These are phyloP conservation scores for Scheffersomyces quercinus DNA, from an alignment of 1,139 yeast genomes.

Conservation along the genomic window DNA sequence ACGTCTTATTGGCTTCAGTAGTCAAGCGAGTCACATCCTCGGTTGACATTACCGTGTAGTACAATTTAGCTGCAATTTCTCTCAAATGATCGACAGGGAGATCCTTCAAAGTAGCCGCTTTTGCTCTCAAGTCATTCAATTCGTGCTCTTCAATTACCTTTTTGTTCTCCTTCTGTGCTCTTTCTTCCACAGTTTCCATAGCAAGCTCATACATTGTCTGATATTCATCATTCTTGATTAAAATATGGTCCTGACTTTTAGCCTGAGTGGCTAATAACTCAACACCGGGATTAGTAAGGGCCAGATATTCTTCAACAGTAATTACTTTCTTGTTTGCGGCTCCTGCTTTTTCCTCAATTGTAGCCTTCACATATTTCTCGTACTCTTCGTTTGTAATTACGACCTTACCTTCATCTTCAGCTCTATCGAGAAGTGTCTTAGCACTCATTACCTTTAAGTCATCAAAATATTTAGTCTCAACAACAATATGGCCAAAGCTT, in stretches of 20 bases:
- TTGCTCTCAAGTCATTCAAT: constrained; percentile 8
- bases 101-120: constrained; percentile 3
- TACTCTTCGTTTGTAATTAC: constrained; percentile 19
- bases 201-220: constrained; percentile 8
- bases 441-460: constrained; percentile 4
- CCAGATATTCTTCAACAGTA: constrained; percentile 6
- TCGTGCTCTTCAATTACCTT: constrained; percentile 18
- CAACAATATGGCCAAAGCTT: constrained; percentile 11
- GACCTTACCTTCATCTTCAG: constrained; percentile 17
- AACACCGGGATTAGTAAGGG: constrained; percentile 5
- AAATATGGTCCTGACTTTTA: constrained; percentile 1
- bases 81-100: neutral
- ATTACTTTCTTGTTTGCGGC: constrained; percentile 12
- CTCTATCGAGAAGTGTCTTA: constrained; percentile 19
- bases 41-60: neutral
- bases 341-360: constrained; percentile 15
- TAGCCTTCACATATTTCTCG: constrained; percentile 12
- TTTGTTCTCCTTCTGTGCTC: constrained; percentile 3
- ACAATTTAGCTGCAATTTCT: constrained; percentile 1
- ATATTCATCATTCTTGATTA: constrained; percentile 3
- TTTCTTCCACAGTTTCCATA: constrained; percentile 7
- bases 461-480: constrained; percentile 10
- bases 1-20: constrained; percentile 6
- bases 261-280: constrained; percentile 1
- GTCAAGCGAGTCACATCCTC: constrained; percentile 4